phyloP scores from a whole-genome alignment of 768 basidiomycete species.

The Boletus vermiculosoides region DNA sequence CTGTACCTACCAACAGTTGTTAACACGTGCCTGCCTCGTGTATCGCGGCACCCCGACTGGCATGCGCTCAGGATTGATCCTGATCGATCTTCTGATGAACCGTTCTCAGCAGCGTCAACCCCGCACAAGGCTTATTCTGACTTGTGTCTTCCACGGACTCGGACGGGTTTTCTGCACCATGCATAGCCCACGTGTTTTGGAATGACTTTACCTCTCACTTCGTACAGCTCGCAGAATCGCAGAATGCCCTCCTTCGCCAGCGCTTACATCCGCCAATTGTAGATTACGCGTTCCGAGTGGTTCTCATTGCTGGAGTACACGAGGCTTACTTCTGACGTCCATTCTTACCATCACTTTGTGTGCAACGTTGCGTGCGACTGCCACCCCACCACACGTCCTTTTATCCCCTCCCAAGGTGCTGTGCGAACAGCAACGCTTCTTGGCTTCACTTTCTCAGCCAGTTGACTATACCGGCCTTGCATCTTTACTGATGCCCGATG shows the following conservation, averaged over 20 bases:
- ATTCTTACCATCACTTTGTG: slow-evolving; percentile 4
- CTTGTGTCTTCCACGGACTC: slow-evolving; percentile 16
- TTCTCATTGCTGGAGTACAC: slow-evolving; percentile 28
- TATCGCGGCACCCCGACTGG: slow-evolving; percentile 18
- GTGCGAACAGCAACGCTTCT: not conserved
- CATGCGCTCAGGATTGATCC: slow-evolving; percentile 11
- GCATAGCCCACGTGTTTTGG: slow-evolving; percentile 27
- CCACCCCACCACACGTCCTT: not conserved
- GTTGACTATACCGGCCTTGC: slow-evolving; percentile 1
- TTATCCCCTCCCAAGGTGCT: not conserved
- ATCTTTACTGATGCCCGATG: slow-evolving; percentile 25
- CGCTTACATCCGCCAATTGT: slow-evolving; percentile 9
- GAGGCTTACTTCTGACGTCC: slow-evolving; percentile 20
- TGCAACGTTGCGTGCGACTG: slow-evolving; percentile 5
- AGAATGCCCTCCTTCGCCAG: slow-evolving; percentile 10
- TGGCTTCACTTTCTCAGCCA: not conserved
- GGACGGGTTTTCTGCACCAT: slow-evolving; percentile 13
- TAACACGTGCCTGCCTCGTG: slow-evolving; percentile 22
- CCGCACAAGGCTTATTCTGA: slow-evolving; percentile 6
- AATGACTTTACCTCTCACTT: slow-evolving; percentile 14
- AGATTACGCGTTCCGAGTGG: slow-evolving; percentile 17
- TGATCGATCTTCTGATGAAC: slow-evolving; percentile 17
- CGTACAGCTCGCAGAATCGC: slow-evolving; percentile 10
- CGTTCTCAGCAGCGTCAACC: slow-evolving; percentile 7
- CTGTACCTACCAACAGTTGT: not conserved